Evolutionary conservation across 2,329 filamentous ascomycete genomes (phyloP).

Genomic region (Dendryphion nanum): DNA sequence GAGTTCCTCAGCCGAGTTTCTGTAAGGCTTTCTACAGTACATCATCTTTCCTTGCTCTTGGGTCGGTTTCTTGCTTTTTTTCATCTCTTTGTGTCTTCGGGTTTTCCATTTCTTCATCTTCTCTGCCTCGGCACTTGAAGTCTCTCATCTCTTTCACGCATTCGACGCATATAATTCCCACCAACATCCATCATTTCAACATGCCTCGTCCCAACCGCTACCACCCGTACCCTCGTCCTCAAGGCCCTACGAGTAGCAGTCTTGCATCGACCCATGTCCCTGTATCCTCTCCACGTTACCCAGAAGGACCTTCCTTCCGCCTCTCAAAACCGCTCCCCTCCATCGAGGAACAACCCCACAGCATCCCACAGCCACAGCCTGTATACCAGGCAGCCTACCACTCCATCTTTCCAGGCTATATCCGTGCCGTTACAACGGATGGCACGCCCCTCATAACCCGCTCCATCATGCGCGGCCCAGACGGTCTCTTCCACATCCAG

Average conservation of each 20-base stretch:
- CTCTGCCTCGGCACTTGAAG: neutral
- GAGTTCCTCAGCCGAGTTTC: no score
- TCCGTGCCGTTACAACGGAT: constrained; percentile 5
- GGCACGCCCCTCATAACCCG: constrained; percentile 4
- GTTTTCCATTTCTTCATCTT: neutral
- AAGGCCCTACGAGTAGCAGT: no score
- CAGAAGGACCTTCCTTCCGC: neutral
- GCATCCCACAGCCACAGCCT: neutral
- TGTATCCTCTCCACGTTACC: constrained; percentile 1
- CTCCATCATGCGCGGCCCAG: constrained; percentile 4
- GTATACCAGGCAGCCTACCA: constrained; percentile 1
- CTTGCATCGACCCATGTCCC: neutral
- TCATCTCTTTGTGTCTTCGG: neutral
- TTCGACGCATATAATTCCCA: neutral
- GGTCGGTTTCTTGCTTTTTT: neutral
- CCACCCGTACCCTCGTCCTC: constrained; percentile 7
- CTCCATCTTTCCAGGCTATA: constrained; percentile 3
- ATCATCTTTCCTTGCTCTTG: neutral
- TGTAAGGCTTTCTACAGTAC: no score
- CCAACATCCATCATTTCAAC: neutral
- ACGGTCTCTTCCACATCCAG: constrained; percentile 10
- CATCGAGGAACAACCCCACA: neutral
- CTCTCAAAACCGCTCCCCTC: constrained; percentile 1
- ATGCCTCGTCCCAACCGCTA: constrained; percentile 10
- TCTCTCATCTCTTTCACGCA: neutral